These are phyloP conservation scores for Emericellopsis terricola DNA, from an alignment of 495 filamentous ascomycete species.

Conservation along the genomic window DNA sequence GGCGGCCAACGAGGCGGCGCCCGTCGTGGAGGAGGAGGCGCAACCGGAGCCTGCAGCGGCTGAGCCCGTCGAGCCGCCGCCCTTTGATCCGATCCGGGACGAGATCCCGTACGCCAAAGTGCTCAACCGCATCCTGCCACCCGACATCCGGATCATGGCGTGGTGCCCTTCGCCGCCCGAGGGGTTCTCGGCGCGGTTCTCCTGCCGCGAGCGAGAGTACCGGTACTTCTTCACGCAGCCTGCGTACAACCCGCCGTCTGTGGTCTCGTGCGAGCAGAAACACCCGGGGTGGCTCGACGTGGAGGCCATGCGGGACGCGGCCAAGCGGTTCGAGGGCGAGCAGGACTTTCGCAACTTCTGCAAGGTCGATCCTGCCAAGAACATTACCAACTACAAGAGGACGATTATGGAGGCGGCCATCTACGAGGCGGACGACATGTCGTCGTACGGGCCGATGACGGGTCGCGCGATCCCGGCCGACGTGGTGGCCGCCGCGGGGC, in stretches of 20 bases:
- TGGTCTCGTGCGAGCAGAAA: background rate
- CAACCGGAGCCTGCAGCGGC: background rate
- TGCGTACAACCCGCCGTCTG: constrained; percentile 36
- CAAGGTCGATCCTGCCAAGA: constrained; percentile 72
- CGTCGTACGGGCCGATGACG: constrained; percentile 24
- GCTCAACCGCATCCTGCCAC: constrained; percentile 73
- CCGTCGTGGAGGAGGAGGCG: background rate
- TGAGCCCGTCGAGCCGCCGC: constrained; percentile 7
- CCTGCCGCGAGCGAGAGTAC: constrained; percentile 75
- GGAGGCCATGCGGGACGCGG: constrained; percentile 66
- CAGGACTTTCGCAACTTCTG: constrained; percentile 98
- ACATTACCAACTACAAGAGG: constrained; percentile 64
- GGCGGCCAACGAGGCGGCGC: background rate
- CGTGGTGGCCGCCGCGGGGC: background rate
- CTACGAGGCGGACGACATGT: constrained; percentile 37
- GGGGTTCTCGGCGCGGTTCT: constrained; percentile 83
- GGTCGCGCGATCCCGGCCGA: constrained; percentile 6
- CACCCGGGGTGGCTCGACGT: constrained; percentile 50
- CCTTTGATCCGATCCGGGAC: constrained; percentile 58
- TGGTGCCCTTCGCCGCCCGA: constrained; percentile 74
- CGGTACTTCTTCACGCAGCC: constrained; percentile 96
- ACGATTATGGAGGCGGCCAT: constrained; percentile 62
- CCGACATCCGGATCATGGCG: constrained; percentile 75
- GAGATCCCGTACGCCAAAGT: constrained; percentile 68
- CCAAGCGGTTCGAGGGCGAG: constrained; percentile 55